Evolutionary conservation across 106 monocot species (phyloP), one percentile per base, ranked within the genome.

Genomic region (Dendrobium catenatum): DNA sequence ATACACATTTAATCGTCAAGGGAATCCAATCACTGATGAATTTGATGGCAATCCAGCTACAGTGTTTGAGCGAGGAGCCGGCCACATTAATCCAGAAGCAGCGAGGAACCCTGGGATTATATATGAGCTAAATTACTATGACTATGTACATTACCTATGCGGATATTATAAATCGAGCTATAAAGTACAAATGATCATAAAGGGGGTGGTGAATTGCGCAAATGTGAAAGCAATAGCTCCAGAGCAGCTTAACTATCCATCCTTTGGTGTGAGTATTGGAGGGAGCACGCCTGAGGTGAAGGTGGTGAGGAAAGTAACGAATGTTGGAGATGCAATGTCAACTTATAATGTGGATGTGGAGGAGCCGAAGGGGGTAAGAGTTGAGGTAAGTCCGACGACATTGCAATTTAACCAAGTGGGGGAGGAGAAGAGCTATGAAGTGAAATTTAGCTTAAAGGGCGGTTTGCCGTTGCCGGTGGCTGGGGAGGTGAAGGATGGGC

Each of bases 81-180:
- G 88, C 33, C 85, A 88, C 42, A 85, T 88, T 0, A 77, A 88
- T 44, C 88, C 85, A 1, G 29, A 31, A 2, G 46, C 46, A 19
- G 88, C 85, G 9, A 54, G 47, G 22, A 78, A 83, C n/a, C 88
- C 89, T 5, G 89, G 89, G 5, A 80, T 86, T 22, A 68, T 88
- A 44, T 86, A 89, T 40, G 79, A 86, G 67, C 78, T 89, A 66
- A 27, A 44, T 8, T 6, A 58, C n/a, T 75, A 55, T n/a, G 79
- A 89, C 76, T 86, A 86, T 81, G 58, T 84, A 51, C 81, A 83
- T 56, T 86, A 86, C 67, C 84, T 89, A 18, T 89, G 89, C 64
- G 81, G 76, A 6, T 49, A 49, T 24, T 76, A 76, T 27, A 46
- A 49, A 26, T 4, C 16, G 0, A 19, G 49, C 27, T 0, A 9